Base-by-base conservation (phyloP, 805 yeast species). In the Lipomyces japonicus region DNA sequence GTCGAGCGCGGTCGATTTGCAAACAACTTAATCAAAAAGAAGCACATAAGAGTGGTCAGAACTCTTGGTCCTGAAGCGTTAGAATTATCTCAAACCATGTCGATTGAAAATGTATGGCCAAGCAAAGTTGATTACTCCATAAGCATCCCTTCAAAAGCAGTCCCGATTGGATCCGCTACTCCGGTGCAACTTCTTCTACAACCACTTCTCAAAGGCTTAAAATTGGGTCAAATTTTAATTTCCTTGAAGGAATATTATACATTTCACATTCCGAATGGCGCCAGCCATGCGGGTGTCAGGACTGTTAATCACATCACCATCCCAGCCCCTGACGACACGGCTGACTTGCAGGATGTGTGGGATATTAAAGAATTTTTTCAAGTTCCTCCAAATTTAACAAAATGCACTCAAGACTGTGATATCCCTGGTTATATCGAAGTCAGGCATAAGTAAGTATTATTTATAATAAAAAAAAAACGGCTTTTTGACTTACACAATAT, bases 81-180 rank as follows among this genome's bases (percentile, higher is more conserved):
- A 2, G 97, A 93, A 61, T 72, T 89, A 22, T 77, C 95, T 0
- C 97, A 91, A 66, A 87, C 97, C 0, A 86, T 90, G 60, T 86
- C 95, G 0, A 95, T 91, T 28, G 96, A 89, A 63, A 91, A 91
- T 65, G 82, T 90, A 1, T 91, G 97, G 97, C 97, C 97, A 2
- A 73, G 81, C 40, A 93, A 93, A 65, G 87, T 91, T 28, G 97
- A 91, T 63, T 91, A 91, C 66, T 78, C 88, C 2, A 80, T 93
- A 51, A 84, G 86, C 46, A 81, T 86, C 4, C 97, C 97, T 0
- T 75, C 87, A 23, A 83, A 86, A 62, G 95, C 97, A 0, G 77
- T 88, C 22, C 95, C 97, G 0, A 82, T 93, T 38, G 98, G 98
- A 1, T 81, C 95, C 0, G 70, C 79, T 0, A 73, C 84, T 4